Conservation (phyloP, 2,329 filamentous ascomycete species). For the Talaromyces rugulosus region DNA sequence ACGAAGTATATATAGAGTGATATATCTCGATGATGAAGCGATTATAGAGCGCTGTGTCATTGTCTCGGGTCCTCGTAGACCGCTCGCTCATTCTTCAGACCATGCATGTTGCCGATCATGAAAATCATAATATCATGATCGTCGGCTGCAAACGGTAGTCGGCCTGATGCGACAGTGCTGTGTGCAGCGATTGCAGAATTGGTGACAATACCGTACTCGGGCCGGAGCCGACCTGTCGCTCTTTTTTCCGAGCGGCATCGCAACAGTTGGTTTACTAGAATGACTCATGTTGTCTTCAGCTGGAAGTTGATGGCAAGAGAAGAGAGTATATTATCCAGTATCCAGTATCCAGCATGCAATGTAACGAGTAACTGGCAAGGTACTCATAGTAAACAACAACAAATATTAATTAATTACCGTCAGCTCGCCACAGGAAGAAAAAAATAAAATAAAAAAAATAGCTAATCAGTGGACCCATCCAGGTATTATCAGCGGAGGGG, state of each 20-base stretch:
- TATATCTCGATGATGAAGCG: not conserved
- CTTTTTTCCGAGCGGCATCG: not conserved
- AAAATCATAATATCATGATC: not conserved
- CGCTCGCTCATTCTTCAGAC: not conserved
- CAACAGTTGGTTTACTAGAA: not conserved
- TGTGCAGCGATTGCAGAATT: not conserved
- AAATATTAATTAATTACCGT: too few relatives aligned
- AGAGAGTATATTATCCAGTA: too few relatives aligned
- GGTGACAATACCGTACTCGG: not conserved
- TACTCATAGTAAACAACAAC: too few relatives aligned
- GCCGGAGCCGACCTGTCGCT: not conserved
- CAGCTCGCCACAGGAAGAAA: too few relatives aligned
- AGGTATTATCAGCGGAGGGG: constrained; percentile 4
- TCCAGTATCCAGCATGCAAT: too few relatives aligned
- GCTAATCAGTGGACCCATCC: not conserved
- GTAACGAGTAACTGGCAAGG: too few relatives aligned
- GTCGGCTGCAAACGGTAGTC: not conserved
- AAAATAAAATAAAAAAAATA: too few relatives aligned
- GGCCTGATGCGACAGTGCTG: not conserved
- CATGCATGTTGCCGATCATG: not conserved
- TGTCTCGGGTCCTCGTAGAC: not conserved
- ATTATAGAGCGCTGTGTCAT: not conserved
- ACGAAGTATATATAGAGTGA: not conserved
- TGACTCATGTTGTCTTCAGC: not conserved
- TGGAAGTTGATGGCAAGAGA: too few relatives aligned